phyloP scores from a whole-genome alignment of 129 eudicot genomes.

The Silybum marianum region DNA sequence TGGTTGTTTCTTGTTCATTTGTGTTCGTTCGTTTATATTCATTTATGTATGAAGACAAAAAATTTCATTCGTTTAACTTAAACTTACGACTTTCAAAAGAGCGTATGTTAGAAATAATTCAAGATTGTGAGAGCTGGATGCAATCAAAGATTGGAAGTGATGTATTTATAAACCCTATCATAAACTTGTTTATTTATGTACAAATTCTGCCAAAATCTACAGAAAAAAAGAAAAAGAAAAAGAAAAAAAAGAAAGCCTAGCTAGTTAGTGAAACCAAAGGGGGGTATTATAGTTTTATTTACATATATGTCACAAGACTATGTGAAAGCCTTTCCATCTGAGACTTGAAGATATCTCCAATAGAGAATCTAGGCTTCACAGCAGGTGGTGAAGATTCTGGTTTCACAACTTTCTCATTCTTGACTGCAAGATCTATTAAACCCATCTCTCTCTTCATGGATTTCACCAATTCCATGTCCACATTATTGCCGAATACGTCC shows the following conservation, averaged over 20 bases:
- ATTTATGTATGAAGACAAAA: too few species aligned
- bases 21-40: too few species aligned
- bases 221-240: background rate
- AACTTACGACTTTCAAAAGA: too few species aligned
- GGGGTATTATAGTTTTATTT: background rate
- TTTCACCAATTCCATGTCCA: constrained; percentile 59
- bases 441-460: constrained; percentile 76
- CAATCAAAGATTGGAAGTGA: background rate
- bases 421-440: constrained; percentile 57
- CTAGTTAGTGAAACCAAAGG: background rate
- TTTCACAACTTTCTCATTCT: constrained; percentile 39
- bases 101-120: too few species aligned
- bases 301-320: constrained; percentile 48
- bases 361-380: constrained; percentile 44
- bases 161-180: constrained; percentile 1
- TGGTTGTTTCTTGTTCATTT: too few species aligned
- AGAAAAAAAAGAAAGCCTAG: background rate
- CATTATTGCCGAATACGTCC: constrained; percentile 61
- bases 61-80: too few species aligned
- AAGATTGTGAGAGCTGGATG: background rate
- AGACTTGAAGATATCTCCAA: constrained; percentile 56
- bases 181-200: constrained; percentile 30
- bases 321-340: constrained; percentile 61
- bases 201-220: constrained; percentile 11
- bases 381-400: constrained; percentile 29